Percentiles rank a stretch among this genome's conserved stretches.
Evolutionary conservation across 2,329 filamentous ascomycete species (phyloP).

Genomic region (Cordyceps tenuipes): DNA sequence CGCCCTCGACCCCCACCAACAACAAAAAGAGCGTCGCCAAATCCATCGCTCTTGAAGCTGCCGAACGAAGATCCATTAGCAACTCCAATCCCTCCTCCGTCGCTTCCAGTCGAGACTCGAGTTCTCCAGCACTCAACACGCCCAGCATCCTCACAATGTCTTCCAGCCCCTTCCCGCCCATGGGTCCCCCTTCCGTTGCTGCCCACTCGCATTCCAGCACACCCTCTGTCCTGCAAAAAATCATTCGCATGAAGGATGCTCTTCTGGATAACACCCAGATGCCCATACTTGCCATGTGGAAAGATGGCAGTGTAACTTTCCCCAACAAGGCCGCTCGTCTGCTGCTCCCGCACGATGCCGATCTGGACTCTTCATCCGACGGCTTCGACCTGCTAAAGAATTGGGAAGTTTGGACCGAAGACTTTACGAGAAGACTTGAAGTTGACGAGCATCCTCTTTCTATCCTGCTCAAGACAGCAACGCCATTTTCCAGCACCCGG

Average conservation of each 20-base stretch:
- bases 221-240: conserved; percentile 63
- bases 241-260: conserved; percentile 67
- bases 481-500: conserved; percentile 48
- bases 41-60: conserved; percentile 35
- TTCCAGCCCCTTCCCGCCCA: conserved; percentile 54
- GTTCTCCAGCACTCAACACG: conserved; percentile 38
- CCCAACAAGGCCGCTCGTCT: conserved; percentile 58
- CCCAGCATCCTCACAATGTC: conserved; percentile 47
- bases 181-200: conserved; percentile 53
- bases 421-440: conserved; percentile 52
- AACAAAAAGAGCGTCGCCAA: conserved; percentile 31
- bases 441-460: conserved; percentile 59
- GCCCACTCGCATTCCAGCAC: conserved; percentile 44
- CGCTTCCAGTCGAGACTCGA: conserved; percentile 39
- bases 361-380: conserved; percentile 32
- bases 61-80: conserved; percentile 36
- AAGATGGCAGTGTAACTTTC: conserved; percentile 64
- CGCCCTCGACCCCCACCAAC: conserved; percentile 23
- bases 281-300: conserved; percentile 74
- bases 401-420: conserved; percentile 56
- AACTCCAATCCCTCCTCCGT: conserved; percentile 39
- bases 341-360: conserved; percentile 38
- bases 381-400: conserved; percentile 49
- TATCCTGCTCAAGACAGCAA: conserved; percentile 52
- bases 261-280: conserved; percentile 66